Conservation (phyloP, 257 asterid species). For the Salvia miltiorrhiza region DNA sequence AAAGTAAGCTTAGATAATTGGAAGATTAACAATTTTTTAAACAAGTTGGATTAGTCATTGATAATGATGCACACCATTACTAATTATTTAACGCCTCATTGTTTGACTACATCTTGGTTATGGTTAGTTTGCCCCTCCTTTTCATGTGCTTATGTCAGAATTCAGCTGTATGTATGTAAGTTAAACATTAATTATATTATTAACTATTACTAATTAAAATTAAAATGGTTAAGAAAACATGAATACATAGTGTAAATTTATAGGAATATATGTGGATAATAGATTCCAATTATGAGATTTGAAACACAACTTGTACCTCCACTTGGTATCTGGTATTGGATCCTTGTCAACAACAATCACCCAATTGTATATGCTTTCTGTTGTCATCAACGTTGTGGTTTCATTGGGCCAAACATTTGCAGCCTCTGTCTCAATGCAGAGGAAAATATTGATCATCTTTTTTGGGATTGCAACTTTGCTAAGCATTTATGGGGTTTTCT, state of each 20-base stretch:
- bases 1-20: conserved; percentile 30
- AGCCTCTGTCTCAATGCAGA: too few species aligned
- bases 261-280: neutral
- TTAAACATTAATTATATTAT: too few species aligned
- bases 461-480: too few species aligned
- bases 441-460: too few species aligned
- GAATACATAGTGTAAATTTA: too few species aligned
- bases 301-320: too few species aligned
- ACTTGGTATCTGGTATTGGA: neutral
- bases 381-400: neutral
- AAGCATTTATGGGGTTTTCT: too few species aligned
- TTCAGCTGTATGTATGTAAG: neutral
- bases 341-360: conserved; percentile 10
- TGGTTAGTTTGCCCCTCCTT: conserved; percentile 26
- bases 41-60: conserved; percentile 34
- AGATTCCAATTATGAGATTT: neutral
- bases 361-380: conserved; percentile 5
- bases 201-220: too few species aligned
- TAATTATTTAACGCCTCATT: conserved; percentile 3
- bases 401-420: too few species aligned
- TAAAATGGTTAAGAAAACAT: too few species aligned
- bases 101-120: conserved; percentile 3
- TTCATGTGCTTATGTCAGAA: conserved; percentile 35
- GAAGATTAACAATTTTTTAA: conserved; percentile 15
- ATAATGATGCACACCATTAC: conserved; percentile 19